A percentile compares a stretch with the other conserved stretches of the same genome.
These are phyloP conservation scores for Aspergillus saccharolyticus DNA, from an alignment of 495 filamentous ascomycete species.

Conservation along the genomic window DNA sequence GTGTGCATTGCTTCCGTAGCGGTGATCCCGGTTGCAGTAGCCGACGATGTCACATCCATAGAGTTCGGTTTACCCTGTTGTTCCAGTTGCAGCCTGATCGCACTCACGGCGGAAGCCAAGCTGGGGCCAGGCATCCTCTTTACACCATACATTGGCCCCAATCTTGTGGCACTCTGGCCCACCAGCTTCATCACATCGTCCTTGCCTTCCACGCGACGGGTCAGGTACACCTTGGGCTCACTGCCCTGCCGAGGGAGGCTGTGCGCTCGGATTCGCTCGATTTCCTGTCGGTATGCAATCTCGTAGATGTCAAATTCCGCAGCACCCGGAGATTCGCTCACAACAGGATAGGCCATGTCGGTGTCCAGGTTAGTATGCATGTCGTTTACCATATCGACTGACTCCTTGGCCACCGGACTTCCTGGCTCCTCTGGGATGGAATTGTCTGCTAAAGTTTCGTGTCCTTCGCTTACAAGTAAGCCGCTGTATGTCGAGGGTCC, in stretches of 20 bases:
- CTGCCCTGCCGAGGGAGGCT: slow-evolving; percentile 27
- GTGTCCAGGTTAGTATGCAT: slow-evolving; percentile 1
- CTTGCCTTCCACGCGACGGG: slow-evolving; percentile 53
- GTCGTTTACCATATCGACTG: slow-evolving; percentile 14
- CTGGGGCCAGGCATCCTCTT: slow-evolving; percentile 11
- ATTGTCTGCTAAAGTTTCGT: slow-evolving; percentile 7
- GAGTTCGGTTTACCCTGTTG: slow-evolving; percentile 1
- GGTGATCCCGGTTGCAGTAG: slow-evolving; percentile 21
- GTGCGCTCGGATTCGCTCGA: slow-evolving; percentile 60
- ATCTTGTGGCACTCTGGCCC: slow-evolving; percentile 18
- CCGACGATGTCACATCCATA: slow-evolving; percentile 7
- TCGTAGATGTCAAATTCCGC: slow-evolving; percentile 86
- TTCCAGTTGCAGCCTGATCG: slow-evolving; percentile 20
- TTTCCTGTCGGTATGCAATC: slow-evolving; percentile 74
- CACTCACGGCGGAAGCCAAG: slow-evolving; percentile 15
- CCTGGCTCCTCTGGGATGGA: slow-evolving; percentile 26
- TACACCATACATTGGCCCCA: slow-evolving; percentile 11
- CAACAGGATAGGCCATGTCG: slow-evolving; percentile 31
- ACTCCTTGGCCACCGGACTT: slow-evolving; percentile 15
- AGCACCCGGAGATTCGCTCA: slow-evolving; percentile 77
- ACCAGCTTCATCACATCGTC: slow-evolving; percentile 39
- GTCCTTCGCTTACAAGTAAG: slow-evolving; percentile 14
- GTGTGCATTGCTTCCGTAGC: slow-evolving; percentile 12
- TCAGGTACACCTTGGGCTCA: slow-evolving; percentile 52
- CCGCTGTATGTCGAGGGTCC: slow-evolving; percentile 52